Evolutionary conservation across 163 green algal genomes (phyloP), one percentile per base, ranked within the genome.

Genomic region (Coccomyxa subellipsoidea): DNA sequence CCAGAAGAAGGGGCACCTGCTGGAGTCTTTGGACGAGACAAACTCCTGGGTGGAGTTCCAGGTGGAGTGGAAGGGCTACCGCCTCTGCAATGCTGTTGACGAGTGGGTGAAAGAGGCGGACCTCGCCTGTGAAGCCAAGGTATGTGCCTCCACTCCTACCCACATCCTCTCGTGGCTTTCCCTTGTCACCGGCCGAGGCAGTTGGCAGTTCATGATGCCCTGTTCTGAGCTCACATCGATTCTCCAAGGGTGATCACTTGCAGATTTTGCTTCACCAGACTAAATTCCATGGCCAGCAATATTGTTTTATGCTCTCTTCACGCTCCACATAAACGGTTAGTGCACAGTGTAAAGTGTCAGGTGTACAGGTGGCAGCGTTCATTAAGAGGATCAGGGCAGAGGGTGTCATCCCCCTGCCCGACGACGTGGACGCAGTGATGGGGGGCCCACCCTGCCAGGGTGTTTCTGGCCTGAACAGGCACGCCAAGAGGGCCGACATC

Each of bases 371-470:
- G 47, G 35, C 59, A 53, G 6, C 66, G 15, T 93, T 91, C 77
- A 71, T 94, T 38, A 35, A 81, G 70, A 38, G 37, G 27, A 81
- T 89, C 82, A 77, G 84, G 27, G 76, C 72, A 8, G 69, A 66
- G 37, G 76, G 89, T n/a, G 25, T 34, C 7, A 88, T 95, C 7
- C 91, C 91, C 8, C 75, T 92, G 72, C 90, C 86, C 0, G 92
- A 90, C 2, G 88, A 93, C 34, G 87, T 95, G 21, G 84, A 92
- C 72, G 59, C 94, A 34, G 82, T 95, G 36, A 91, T 90, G 53
- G 92, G 92, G 3, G 92, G 91, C 0, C 92, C 92, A 27, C 91
- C 92, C 39, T 95, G 92, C 87, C 92, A 95, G 82, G 90, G 90
- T 37, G 83, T 93, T 15, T 81, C 69, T 31, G 92, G 92, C 35